Base-by-base conservation (phyloP, 345 rosid species). In the Salix dunnii region DNA sequence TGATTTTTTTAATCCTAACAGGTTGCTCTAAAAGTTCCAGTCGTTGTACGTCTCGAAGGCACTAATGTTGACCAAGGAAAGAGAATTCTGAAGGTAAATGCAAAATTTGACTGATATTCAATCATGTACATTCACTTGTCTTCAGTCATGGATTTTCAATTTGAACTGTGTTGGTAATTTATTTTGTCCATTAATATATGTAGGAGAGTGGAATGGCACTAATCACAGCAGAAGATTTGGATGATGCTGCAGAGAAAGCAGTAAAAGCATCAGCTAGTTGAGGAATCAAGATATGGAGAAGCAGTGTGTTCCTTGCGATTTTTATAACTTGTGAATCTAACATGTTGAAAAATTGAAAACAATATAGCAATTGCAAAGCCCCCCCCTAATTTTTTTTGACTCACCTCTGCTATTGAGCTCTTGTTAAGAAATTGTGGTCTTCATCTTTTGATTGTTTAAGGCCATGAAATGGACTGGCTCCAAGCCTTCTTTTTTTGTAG, bases 231-330 rank as follows among this genome's bases (percentile, higher is more conserved):
- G 98, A 94, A 78, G 97, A 94, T 84, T 85, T 96, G 82, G 99
- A 96, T 70, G 98, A 94, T 82, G 99, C 99, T 18, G 99, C 99
- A 0, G 97, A 96, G 77, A 96, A 94, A 87, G 98, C 97, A 12
- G 98, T 94, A 35, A 90, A 91, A 86, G 81, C 84, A 36, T 11
- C 61, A 35, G 36, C 69, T 33, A 70, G 38, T 42, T 78, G 76
- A 82, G 38, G 63, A 48, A 25, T 60, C 38, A 66, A 55, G 74
- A 42, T 4, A 28, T 0, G 5, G 4, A 35, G 36, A 46, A 9
- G 25, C 23, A 65, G 2, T 46, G 7, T 38, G 12, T 30, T 42
- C 36, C 70, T 61, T 6, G 2, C 48, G 10, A 5, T 30, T 78
- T 38, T 30, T 18, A 63, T 25, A 38, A 65, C 31, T 79, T 70